Percentiles rank a stretch among this genome's conserved stretches.
phyloP scores from a whole-genome alignment of 495 filamentous ascomycete genomes.

The Neurospora intermedia region DNA sequence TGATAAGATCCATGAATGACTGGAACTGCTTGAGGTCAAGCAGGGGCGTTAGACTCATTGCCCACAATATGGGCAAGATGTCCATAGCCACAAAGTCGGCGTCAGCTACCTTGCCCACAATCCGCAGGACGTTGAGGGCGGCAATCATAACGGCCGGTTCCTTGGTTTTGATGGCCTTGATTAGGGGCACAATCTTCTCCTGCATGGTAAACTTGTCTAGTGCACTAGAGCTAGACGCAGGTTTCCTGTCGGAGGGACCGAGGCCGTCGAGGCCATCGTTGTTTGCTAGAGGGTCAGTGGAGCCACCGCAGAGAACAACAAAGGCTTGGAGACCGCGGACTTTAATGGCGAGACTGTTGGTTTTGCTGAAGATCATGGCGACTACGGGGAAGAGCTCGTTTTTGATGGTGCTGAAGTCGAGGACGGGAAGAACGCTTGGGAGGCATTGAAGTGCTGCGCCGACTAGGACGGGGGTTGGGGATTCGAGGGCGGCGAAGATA shows the following conservation, averaged over 20 bases:
- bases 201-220: conserved; percentile 96
- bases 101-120: conserved; percentile 74
- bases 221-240: conserved; percentile 54
- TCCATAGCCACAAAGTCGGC: conserved; percentile 91
- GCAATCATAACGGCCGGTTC: conserved; percentile 98
- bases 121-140: conserved; percentile 67
- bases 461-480: conserved; percentile 74
- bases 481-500: conserved; percentile 70
- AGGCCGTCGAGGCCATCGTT: conserved; percentile 67
- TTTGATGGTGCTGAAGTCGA: conserved; percentile 94
- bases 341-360: conserved; percentile 87
- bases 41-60: conserved; percentile 81
- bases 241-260: conserved; percentile 33
- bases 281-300: conserved; percentile 31
- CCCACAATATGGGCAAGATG: conserved; percentile 80
- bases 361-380: conserved; percentile 79
- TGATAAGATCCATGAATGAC: conserved; percentile 77
- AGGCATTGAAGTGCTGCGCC: conserved; percentile 72
- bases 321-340: conserved; percentile 85
- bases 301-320: conserved; percentile 75
- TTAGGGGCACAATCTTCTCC: conserved; percentile 83
- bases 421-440: conserved; percentile 60
- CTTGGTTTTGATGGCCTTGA: conserved; percentile 92
- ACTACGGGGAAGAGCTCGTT: conserved; percentile 90
- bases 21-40: conserved; percentile 81